Evolutionary conservation across 1,284 basidiomycete genomes (phyloP).

Genomic region (Rhodotorula mucilaginosa): DNA sequence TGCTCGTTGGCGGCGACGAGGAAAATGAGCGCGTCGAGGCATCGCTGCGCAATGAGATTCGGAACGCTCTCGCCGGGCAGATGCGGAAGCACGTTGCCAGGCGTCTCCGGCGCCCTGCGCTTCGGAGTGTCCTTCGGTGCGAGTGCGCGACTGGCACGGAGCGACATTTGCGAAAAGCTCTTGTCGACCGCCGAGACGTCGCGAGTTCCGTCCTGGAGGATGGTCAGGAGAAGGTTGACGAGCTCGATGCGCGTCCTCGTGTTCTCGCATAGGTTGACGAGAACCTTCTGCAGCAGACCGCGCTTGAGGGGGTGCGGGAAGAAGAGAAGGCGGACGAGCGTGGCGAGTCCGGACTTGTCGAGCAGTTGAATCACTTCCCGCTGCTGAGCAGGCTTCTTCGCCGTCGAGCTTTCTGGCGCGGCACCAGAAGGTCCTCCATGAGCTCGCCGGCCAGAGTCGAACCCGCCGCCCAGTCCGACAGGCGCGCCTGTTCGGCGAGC

Average conservation of each 20-base stretch:
- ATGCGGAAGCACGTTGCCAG: conserved; percentile 56
- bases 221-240: conserved; percentile 85
- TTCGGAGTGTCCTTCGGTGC: conserved; percentile 67
- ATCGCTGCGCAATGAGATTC: conserved; percentile 86
- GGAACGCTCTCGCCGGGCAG: conserved; percentile 79
- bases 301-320: conserved; percentile 90
- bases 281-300: conserved; percentile 79
- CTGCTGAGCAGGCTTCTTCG: conserved; percentile 30
- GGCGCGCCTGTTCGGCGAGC: background rate
- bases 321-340: conserved; percentile 88
- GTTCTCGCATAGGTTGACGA: conserved; percentile 95
- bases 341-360: conserved; percentile 85
- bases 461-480: background rate
- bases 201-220: conserved; percentile 90
- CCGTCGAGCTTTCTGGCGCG: background rate
- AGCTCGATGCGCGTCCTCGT: conserved; percentile 84
- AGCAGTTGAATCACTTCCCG: conserved; percentile 87
- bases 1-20: conserved; percentile 79
- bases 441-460: background rate
- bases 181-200: conserved; percentile 89
- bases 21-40: conserved; percentile 79
- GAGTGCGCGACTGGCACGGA: conserved; percentile 64
- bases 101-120: conserved; percentile 57
- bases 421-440: background rate
- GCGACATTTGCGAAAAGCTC: conserved; percentile 87